Conservation (phyloP, 495 filamentous ascomycete species). For the Xylaria palmicola region DNA sequence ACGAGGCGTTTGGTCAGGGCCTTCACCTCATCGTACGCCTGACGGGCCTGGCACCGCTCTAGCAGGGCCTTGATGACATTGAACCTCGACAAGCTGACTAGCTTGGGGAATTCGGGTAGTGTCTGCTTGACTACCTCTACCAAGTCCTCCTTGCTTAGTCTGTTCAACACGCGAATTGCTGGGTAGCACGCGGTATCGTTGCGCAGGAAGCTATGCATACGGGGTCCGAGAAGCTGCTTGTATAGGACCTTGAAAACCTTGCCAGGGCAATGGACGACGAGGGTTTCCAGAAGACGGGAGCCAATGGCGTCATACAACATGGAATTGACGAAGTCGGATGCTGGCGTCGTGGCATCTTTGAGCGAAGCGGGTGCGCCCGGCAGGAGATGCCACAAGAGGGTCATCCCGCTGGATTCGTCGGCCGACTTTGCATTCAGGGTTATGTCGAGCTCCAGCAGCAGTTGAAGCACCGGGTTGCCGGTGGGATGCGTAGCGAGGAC, state of each 20-base stretch:
- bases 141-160: conserved; percentile 81
- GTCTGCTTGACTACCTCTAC: conserved; percentile 65
- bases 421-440: conserved; percentile 63
- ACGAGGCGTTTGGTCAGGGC: conserved; percentile 61
- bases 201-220: conserved; percentile 72
- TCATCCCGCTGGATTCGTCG: conserved; percentile 37
- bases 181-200: conserved; percentile 90
- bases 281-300: conserved; percentile 81
- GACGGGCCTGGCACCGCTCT: conserved; percentile 72
- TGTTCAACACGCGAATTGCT: conserved; percentile 72
- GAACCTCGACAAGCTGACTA: conserved; percentile 72
- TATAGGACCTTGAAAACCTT: conserved; percentile 87
- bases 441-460: conserved; percentile 82
- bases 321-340: conserved; percentile 70
- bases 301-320: conserved; percentile 87
- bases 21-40: conserved; percentile 54
- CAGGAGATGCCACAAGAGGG: conserved; percentile 41
- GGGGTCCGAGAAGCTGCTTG: conserved; percentile 67
- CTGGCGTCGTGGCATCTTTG: conserved; percentile 39
- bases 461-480: conserved; percentile 85
- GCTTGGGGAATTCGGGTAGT: conserved; percentile 62
- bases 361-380: conserved; percentile 46
- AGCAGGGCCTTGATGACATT: conserved; percentile 77
- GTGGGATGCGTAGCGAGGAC: conserved; percentile 82
- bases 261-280: conserved; percentile 75